A percentile compares a stretch with the other conserved stretches of the same genome.
These are phyloP conservation scores for Phytophthora ohioensis DNA, from an alignment of 352 stramenopile genomes.

Conservation along the genomic window DNA sequence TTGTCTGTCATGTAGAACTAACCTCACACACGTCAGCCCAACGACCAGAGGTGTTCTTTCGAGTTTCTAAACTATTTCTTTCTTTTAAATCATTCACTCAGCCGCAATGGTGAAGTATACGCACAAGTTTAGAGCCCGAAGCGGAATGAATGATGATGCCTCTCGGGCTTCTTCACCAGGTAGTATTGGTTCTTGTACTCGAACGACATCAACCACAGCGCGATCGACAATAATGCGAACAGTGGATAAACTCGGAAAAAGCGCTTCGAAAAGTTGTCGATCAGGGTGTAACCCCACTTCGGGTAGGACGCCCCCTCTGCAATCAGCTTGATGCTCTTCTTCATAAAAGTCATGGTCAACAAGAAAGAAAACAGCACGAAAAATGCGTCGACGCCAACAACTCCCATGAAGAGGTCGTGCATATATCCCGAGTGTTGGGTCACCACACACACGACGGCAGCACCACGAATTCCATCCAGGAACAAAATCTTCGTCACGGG, in stretches of 20 bases:
- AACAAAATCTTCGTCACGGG: background rate
- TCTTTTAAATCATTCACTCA: no score
- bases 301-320: constrained; percentile 4
- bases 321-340: constrained; percentile 26
- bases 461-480: background rate
- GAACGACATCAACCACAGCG: constrained; percentile 16
- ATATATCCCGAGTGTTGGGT: constrained; percentile 8
- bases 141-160: no score
- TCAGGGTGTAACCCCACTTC: constrained; percentile 17
- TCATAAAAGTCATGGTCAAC: constrained; percentile 31
- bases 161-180: background rate
- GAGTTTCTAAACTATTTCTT: no score
- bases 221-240: constrained; percentile 9
- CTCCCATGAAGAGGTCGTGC: constrained; percentile 10
- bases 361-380: constrained; percentile 30
- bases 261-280: constrained; percentile 25
- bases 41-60: no score
- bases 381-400: constrained; percentile 18
- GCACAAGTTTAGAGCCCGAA: no score
- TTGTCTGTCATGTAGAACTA: no score
- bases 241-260: constrained; percentile 27
- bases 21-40: no score
- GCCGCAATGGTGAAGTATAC: no score
- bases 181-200: constrained; percentile 18
- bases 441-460: constrained; percentile 11